A percentile compares a stretch with the other conserved stretches of the same genome.
These are phyloP conservation scores for Gossypium davidsonii DNA, from an alignment of 441 rosid genomes.

Conservation along the genomic window DNA sequence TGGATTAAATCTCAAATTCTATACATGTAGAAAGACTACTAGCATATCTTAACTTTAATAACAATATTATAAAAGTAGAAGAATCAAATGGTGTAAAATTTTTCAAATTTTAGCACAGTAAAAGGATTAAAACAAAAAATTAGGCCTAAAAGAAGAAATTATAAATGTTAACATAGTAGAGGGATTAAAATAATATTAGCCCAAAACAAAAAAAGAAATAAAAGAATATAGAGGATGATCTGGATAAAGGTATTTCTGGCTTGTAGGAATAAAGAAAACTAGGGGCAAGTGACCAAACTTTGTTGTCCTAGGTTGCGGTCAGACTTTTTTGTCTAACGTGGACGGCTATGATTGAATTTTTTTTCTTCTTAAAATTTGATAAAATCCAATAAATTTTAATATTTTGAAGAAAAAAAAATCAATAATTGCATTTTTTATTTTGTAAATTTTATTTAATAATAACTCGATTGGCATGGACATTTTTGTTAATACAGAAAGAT, in stretches of 20 bases:
- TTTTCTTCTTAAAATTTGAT: too few relatives aligned
- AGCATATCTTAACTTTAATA: too few relatives aligned
- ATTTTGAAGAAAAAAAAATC: too few relatives aligned
- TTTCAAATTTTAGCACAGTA: too few relatives aligned
- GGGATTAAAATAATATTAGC: neutral
- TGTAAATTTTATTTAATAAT: neutral
- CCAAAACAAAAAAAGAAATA: neutral
- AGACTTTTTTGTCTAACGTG: neutral
- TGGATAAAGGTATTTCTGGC: neutral
- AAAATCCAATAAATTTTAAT: too few relatives aligned
- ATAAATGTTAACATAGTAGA: neutral
- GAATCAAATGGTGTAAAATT: too few relatives aligned
- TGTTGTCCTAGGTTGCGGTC: neutral
- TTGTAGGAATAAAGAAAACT: neutral
- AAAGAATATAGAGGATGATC: neutral
- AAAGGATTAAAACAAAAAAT: too few relatives aligned
- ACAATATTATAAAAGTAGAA: too few relatives aligned
- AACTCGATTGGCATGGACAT: too few relatives aligned
- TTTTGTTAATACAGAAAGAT: too few relatives aligned
- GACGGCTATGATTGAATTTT: neutral
- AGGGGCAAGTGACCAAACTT: neutral
- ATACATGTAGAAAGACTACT: too few relatives aligned
- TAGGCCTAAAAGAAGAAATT: neutral
- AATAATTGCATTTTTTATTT: neutral
- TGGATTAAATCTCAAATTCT: too few relatives aligned